Evolutionary conservation across 2,329 filamentous ascomycete species (phyloP).

Genomic region (Zymoseptoria passerinii): DNA sequence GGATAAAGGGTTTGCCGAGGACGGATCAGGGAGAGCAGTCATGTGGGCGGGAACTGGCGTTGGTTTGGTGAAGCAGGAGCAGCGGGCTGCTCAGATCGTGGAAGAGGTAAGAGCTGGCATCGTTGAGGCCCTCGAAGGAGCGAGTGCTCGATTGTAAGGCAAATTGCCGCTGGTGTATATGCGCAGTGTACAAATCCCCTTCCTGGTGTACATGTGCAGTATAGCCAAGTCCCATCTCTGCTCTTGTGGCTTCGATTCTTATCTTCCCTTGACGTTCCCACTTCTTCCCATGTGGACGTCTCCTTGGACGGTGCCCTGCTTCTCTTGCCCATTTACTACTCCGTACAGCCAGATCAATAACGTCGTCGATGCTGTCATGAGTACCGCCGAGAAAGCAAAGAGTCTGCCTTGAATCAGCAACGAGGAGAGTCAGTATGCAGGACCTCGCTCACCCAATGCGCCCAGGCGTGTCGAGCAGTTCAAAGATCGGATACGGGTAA

Average conservation of each 20-base stretch:
- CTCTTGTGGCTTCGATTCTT: not conserved
- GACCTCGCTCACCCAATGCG: constrained; percentile 42
- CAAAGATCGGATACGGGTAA: constrained; percentile 84
- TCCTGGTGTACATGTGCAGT: not conserved
- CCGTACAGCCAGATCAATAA: constrained; percentile 63
- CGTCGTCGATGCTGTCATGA: constrained; percentile 65
- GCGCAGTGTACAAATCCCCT: not conserved
- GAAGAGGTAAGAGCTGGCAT: constrained; percentile 36
- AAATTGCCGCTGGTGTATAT: not conserved
- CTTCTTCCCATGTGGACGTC: constrained; percentile 13
- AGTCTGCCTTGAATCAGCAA: constrained; percentile 37
- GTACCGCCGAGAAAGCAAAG: constrained; percentile 40
- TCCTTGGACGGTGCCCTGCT: not conserved
- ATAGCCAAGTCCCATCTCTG: not conserved
- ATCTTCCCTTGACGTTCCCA: constrained; percentile 23
- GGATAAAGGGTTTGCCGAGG: constrained; percentile 38
- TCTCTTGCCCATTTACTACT: constrained; percentile 49
- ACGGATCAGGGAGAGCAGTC: constrained; percentile 47
- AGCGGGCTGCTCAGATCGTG: constrained; percentile 46
- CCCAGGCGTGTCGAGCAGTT: constrained; percentile 55
- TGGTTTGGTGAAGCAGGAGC: constrained; percentile 47
- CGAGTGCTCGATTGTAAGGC: constrained; percentile 5
- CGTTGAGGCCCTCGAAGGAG: constrained; percentile 22
- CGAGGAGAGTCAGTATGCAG: not conserved
- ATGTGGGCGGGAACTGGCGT: constrained; percentile 54